Base-by-base conservation (phyloP, 495 filamentous ascomycete genomes). In the Hyphodiscus hymeniophilus region DNA sequence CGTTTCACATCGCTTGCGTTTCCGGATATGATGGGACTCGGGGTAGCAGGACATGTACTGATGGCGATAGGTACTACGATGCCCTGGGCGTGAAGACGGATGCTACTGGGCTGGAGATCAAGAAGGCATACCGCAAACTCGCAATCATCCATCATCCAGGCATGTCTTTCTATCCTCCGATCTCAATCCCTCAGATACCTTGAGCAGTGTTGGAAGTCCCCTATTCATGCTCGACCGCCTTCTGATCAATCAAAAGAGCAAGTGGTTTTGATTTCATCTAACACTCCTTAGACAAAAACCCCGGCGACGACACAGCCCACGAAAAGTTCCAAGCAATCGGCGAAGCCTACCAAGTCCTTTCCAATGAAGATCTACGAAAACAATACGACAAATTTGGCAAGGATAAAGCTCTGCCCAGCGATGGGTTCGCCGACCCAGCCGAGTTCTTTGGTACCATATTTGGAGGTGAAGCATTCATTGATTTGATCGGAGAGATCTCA, bases 401-500 rank as follows among this genome's bases (percentile, higher is more conserved):
- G 67, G 91, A 97, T 50, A 77, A 82, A 42, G 88, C 91, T 1
- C 80, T 89, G 34, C 92, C 92, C 0, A 76, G 77, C 55, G 82
- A 85, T 56, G 92, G 92, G 51, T 99, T 99, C 66, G 86, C 87
- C 72, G 92, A 99, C 57, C 94, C 92, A 0, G 78, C 89, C 35
- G 94, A 99, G 68, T 99, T 99, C 79, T 97, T 99, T 66, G 82
- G 87, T 54, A 94, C 89, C 75, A 97, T 99, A 50, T 99, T 99
- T 58, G 92, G 92, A 52, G 92, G 92, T 30, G 91, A 95, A 48
- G 92, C 94, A 3, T 99, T 99, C 60, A 74, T 82, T 20, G 91
- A 92, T 64, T 79, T 89, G 60, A 94, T 92, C 57, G 88, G 89
- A 45, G 88, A 94, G 67, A 89, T 94, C 51, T 89, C 84, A 38